phyloP scores from a whole-genome alignment of 441 rosid genomes.

The Erodium moschatum region DNA sequence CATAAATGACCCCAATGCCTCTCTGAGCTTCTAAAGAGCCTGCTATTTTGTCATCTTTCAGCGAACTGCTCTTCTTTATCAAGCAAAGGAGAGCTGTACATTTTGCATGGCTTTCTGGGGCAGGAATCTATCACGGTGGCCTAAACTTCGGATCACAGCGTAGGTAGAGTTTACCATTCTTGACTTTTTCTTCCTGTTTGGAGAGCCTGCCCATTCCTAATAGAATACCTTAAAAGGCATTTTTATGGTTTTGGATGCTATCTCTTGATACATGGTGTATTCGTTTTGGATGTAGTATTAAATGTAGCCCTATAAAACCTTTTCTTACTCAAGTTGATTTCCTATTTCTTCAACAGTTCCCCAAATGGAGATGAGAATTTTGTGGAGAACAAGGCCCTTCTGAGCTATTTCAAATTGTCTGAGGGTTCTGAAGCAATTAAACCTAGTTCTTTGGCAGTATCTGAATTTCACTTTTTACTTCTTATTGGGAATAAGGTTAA shows the following conservation, averaged over 20 bases:
- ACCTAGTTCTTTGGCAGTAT: slow-evolving; percentile 89
- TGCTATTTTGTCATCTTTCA: slow-evolving; percentile 27
- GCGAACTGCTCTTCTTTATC: slow-evolving; percentile 91
- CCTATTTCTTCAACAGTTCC: slow-evolving; percentile 42
- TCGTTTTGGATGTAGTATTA: slow-evolving; percentile 8
- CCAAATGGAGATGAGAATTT: slow-evolving; percentile 88
- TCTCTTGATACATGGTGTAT: slow-evolving; percentile 6
- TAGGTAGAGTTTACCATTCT: slow-evolving; percentile 43
- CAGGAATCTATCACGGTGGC: slow-evolving; percentile 96
- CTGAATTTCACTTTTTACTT: slow-evolving; percentile 93
- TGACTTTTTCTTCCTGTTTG: slow-evolving; percentile 22
- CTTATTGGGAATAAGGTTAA: slow-evolving; percentile 91
- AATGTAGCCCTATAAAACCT: slow-evolving; percentile 7
- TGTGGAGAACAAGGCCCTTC: slow-evolving; percentile 96
- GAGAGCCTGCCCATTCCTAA: not conserved
- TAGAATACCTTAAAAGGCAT: not conserved
- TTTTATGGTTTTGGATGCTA: slow-evolving; percentile 1
- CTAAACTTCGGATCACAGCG: slow-evolving; percentile 92
- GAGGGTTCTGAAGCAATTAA: slow-evolving; percentile 60
- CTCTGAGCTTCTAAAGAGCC: slow-evolving; percentile 22
- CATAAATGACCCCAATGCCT: slow-evolving; percentile 15
- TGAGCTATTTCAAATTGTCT: slow-evolving; percentile 68
- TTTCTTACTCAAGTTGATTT: slow-evolving; percentile 22
- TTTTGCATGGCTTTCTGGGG: slow-evolving; percentile 99
- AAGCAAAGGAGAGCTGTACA: slow-evolving; percentile 97